Percentiles rank a stretch among this genome's conserved stretches.
Evolutionary conservation across 192 early-diverging fungal species (phyloP).

Genomic region (Rhizophlyctis rosea): DNA sequence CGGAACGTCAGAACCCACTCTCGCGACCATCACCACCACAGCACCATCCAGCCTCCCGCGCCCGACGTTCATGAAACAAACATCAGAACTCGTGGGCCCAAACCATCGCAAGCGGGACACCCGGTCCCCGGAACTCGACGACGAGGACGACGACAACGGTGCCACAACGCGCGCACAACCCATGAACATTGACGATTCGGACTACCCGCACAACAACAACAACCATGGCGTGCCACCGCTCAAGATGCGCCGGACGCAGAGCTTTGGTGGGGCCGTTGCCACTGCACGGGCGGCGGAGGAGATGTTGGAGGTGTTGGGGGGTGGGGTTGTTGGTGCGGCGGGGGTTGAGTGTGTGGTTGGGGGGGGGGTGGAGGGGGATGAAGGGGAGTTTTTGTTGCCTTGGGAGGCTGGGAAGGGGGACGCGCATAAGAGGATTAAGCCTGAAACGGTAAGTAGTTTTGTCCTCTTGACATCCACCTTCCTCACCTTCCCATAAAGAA

Average conservation of each 20-base stretch:
- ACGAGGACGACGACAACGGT: too few species aligned
- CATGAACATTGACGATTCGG: too few species aligned
- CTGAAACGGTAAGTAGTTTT: constrained; percentile 21
- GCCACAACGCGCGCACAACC: too few species aligned
- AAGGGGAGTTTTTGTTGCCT: constrained; percentile 6
- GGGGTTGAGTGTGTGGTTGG: too few species aligned
- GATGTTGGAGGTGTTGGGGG: too few species aligned
- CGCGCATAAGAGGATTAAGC: constrained; percentile 26
- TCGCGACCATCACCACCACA: neutral
- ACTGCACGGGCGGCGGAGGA: neutral
- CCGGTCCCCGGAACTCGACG: too few species aligned
- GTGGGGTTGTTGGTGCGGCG: too few species aligned
- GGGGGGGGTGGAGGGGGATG: neutral
- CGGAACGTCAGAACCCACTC: neutral
- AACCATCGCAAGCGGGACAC: too few species aligned
- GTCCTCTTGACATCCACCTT: too few species aligned
- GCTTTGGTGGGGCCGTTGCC: neutral
- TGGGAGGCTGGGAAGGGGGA: constrained; percentile 12
- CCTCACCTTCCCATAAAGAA: neutral
- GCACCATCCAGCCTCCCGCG: neutral
- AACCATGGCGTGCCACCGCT: constrained; percentile 10
- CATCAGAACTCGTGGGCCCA: neutral
- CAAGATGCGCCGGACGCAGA: constrained; percentile 23
- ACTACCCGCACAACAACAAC: too few species aligned
- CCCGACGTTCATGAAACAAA: neutral